phyloP scores from a whole-genome alignment of 257 asterid genomes.

The Striga asiatica region DNA sequence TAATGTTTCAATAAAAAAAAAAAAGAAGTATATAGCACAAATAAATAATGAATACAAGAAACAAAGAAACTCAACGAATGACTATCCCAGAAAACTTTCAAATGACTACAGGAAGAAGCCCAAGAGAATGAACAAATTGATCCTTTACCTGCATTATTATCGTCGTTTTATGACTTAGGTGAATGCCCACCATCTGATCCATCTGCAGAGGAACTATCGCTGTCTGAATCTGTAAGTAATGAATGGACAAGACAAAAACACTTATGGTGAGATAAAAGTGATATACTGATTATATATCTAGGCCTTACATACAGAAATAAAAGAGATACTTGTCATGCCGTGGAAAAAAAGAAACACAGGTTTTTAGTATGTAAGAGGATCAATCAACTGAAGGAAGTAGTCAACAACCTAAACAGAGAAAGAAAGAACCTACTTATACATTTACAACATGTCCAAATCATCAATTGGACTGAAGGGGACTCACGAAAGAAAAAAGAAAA shows the following conservation, averaged over 20 bases:
- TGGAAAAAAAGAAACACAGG: not conserved
- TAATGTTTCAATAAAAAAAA: not conserved
- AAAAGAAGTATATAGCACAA: not conserved
- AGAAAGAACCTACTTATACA: not conserved
- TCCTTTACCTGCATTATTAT: conserved; percentile 21
- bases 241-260: not conserved
- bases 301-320: not conserved
- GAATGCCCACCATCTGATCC: conserved; percentile 41
- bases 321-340: not conserved
- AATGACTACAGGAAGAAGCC: not conserved
- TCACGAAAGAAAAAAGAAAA: not conserved
- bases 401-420: not conserved
- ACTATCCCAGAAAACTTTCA: too few relatives aligned
- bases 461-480: not conserved
- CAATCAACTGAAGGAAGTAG: not conserved
- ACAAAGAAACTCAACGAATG: not conserved
- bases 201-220: conserved; percentile 44
- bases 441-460: not conserved
- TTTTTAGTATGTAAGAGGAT: not conserved
- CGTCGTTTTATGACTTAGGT: conserved; percentile 26
- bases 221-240: conserved; percentile 38
- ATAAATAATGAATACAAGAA: not conserved
- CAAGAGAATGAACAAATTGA: not conserved
- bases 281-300: not conserved
- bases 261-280: not conserved